Evolutionary conservation across 2,329 filamentous ascomycete species (phyloP), one percentile per base, ranked within the genome.

Genomic region (Plectosphaerella sp.): DNA sequence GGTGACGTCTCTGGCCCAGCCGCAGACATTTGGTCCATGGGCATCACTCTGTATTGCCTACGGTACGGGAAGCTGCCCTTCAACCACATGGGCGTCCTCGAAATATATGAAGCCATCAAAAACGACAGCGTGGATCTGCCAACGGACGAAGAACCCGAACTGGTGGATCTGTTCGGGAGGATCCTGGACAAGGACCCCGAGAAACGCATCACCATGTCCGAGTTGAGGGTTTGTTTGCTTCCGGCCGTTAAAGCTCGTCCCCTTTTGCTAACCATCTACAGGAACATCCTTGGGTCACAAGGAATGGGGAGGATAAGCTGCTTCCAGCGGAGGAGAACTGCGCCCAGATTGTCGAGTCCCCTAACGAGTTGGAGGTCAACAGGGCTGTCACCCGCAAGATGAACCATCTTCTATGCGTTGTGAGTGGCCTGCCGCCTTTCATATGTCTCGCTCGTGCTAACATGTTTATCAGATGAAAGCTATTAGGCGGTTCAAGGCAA

Each of bases 1-100:
- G 90, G 89, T 1, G 86, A 92, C 58, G 87, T 97, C 2, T 93
- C 89, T 3, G 94, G 94, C 11, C 88, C 84, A 61, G 91, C 93
- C 4, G 91, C 91, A 4, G 94, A 99, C 69, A 91, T 99, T 50
- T 99, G 94, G 94, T 96, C 93, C 4, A 97, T 97, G 93, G 94
- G 94, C 7, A 87, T 97, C 9, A 96, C 92, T 2, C 75, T 99
- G 3, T 97, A 93, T 67, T 99, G 94, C 67, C 78, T 99, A 39
- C 86, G 88, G 55, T 97, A 96, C 62, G 94, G 94, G 33, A 79
- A 76, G 48, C 87, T 99, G 55, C 94, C 94, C 0, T 99, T 97
- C 64, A 87, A 92, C 62, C 82, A 87, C 52, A 75, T 82, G 6
- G 85, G 84, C 16, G 84, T 97, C 54, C 75, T 97, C 52, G 92